Evolutionary conservation across 75 land plant species (phyloP), one percentile per base, ranked within the genome.

Genomic region (Pinus albicaulis): DNA sequence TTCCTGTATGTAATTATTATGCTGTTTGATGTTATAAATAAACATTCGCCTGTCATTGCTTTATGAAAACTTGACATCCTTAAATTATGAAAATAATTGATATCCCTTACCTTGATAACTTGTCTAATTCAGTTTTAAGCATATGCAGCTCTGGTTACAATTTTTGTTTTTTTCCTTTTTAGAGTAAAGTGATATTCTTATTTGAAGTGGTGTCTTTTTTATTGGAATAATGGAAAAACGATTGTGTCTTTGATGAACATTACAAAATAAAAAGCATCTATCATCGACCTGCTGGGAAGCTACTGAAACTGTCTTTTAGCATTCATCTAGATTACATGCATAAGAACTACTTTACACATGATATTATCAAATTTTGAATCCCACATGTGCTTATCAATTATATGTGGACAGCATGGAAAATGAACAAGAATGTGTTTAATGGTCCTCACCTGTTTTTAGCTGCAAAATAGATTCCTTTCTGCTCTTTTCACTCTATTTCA

Each of bases 1-100:
- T 96, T 48, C 95, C 99, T 71, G 99, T 95, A 80, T 76, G 96
- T 80, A 25, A 28, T 12, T 24, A 15, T 58, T 58, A 24, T 52
- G 22, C 31, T 76, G 56, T 34, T 78, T 12, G 13, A 19, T 31
- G n/a, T 75, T 22, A n/a, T 56, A 24, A 52, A 38, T 7, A 34
- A 53, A 48, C 15, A 4, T 71, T 14, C 16, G 53, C 31, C 15
- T 25, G 25, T 59, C 23, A 41, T 68, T 68, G 6, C 31, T 64
- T 64, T 64, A 8, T 64, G 68, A 64, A 16, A 17, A 17, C 34
- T 28, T 48, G 7, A 6, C 8, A 44, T 7, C n/a, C 6, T 0
- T 7, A 44, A 44, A 44, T 0, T 44, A 44, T 41, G 44, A 44
- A 44, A 48, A 48, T 48, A 48, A 48, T 48, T 48, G 11, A 48